Evolutionary conservation across 805 yeast species (phyloP).

Genomic region (Torulaspora quercuum): DNA sequence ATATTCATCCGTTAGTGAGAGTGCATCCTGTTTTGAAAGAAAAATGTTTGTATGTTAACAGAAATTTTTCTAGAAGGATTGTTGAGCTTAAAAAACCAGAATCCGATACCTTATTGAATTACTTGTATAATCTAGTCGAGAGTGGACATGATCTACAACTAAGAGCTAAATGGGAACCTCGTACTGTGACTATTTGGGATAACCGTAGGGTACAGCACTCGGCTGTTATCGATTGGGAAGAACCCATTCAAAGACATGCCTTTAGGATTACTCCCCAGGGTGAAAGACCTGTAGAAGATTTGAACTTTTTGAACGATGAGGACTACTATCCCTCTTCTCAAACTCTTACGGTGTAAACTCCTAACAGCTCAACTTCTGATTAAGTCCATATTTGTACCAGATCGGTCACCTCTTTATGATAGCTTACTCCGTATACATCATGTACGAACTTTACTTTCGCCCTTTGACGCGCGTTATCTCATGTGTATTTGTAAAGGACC

Average conservation of each 20-base stretch:
- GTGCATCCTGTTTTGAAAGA: conserved; percentile 67
- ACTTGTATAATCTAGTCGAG: conserved; percentile 53
- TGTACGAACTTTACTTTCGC: too few relatives aligned
- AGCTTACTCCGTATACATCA: too few relatives aligned
- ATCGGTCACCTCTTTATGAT: too few relatives aligned
- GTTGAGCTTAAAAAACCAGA: conserved; percentile 73
- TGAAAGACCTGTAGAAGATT: conserved; percentile 60
- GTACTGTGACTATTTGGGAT: conserved; percentile 74
- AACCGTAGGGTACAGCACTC: conserved; percentile 69
- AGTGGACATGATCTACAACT: conserved; percentile 59
- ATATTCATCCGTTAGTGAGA: conserved; percentile 65
- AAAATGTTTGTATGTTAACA: conserved; percentile 56
- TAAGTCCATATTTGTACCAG: too few relatives aligned
- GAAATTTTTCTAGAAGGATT: conserved; percentile 61
- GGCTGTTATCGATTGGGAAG: conserved; percentile 69
- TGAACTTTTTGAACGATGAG: conserved; percentile 37
- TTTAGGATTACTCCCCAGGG: conserved; percentile 71
- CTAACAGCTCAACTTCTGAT: background rate
- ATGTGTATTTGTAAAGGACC: too few relatives aligned
- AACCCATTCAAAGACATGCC: conserved; percentile 65
- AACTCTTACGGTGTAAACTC: background rate
- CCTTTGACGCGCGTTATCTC: too few relatives aligned
- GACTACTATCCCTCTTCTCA: conserved; percentile 20
- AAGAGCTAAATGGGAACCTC: conserved; percentile 68
- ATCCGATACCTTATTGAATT: conserved; percentile 55